Evolutionary conservation across 1,139 yeast species (phyloP).

Genomic region (Magnusiomyces suaveolens): DNA sequence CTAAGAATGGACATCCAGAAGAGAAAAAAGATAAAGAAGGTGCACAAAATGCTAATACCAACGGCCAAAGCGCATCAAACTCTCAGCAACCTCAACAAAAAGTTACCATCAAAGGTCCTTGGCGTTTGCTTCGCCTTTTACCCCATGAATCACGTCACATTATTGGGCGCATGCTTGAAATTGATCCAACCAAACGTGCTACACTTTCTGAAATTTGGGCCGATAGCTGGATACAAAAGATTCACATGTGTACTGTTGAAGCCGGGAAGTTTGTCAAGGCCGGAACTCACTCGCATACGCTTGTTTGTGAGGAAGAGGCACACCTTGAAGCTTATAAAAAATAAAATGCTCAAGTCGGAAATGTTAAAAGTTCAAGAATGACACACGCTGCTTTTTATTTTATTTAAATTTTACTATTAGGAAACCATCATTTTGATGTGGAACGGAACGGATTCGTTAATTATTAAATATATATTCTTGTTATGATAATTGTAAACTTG

Average conservation of each 20-base stretch:
- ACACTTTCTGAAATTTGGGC: slow-evolving; percentile 53
- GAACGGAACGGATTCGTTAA: no score
- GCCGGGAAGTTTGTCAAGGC: slow-evolving; percentile 40
- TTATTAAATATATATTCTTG: no score
- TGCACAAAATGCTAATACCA: not conserved
- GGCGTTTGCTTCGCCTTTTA: slow-evolving; percentile 72
- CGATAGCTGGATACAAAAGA: slow-evolving; percentile 65
- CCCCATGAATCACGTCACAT: slow-evolving; percentile 82
- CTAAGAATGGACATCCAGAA: slow-evolving; percentile 13
- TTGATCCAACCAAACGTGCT: slow-evolving; percentile 63
- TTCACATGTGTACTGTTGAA: slow-evolving; percentile 39
- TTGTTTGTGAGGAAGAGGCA: slow-evolving; percentile 43
- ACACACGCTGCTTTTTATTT: no score
- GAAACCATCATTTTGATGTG: no score
- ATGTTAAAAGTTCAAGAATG: not conserved
- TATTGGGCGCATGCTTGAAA: slow-evolving; percentile 59
- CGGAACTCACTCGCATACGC: slow-evolving; percentile 48
- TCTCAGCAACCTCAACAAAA: slow-evolving; percentile 16
- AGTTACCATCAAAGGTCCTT: slow-evolving; percentile 54
- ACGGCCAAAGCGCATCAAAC: not conserved
- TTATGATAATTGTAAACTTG: no score
- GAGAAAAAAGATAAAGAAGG: no score
- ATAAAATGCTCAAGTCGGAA: not conserved
- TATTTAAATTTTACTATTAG: no score
- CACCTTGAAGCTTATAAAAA: slow-evolving; percentile 37